Evolutionary conservation across 2,329 filamentous ascomycete species (phyloP), one percentile per base, ranked within the genome.

Genomic region (Fusarium proliferatum): DNA sequence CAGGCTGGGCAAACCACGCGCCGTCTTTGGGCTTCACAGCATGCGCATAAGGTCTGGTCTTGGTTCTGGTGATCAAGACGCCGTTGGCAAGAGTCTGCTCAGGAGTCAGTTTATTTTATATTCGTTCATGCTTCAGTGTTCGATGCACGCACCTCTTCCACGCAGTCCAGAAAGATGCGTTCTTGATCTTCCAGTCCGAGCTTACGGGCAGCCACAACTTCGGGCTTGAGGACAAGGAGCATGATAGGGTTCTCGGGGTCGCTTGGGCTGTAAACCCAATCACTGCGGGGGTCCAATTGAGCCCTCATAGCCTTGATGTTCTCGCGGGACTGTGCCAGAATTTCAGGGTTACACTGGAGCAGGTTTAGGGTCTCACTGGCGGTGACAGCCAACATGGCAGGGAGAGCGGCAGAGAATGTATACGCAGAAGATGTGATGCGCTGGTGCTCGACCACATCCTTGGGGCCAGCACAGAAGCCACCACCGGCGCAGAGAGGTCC

Each of bases 391-490:
- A 97, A 87, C 86, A 99, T 93, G 26, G 96, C 96, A 8, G 96
- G 96, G 39, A 99, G 87, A 11, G 96, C 96, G 6, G 96, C 96
- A 34, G 96, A 98, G 85, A 94, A 99, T 7, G 96, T 98, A 82
- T 98, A 99, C 0, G 96, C 93, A 3, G 94, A 91, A 9, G 96
- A 94, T 13, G 94, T 94, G 79, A 99, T 95, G 75, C 96, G 95
- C 84, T 99, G 96, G 80, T 99, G 96, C 81, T 97, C 94, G 23
- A 98, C 94, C 23, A 98, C 95, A 80, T 98, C 96, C 73, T 92
- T 92, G 43, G 92, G 92, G 23, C 95, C 96, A 21, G 96, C 95
- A 81, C 96, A 99, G 86, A 99, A 99, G 21, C 96, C 96, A 76
- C 97, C 96, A 62, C 95, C 96, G 15, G 94, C 95, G 79, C 96